Conservation (phyloP, 768 basidiomycete species). For the Boletus reticulatus region DNA sequence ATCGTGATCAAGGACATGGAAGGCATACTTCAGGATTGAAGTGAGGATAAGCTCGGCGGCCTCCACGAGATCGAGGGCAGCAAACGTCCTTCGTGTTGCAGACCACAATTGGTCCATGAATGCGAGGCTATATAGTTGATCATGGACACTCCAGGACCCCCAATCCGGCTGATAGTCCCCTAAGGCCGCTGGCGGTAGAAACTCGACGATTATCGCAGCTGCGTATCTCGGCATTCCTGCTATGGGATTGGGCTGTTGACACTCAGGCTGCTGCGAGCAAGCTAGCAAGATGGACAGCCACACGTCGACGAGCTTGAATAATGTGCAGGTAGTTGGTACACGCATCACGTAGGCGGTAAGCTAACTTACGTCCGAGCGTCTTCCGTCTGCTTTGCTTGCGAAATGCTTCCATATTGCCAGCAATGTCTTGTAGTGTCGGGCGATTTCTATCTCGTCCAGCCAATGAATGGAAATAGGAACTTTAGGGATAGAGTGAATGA, state of each 20-base stretch:
- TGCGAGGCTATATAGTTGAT: slow-evolving; percentile 39
- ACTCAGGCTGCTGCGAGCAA: slow-evolving; percentile 43
- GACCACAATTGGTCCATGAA: slow-evolving; percentile 50
- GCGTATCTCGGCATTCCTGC: slow-evolving; percentile 35
- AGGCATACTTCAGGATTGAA: slow-evolving; percentile 43
- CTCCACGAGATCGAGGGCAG: slow-evolving; percentile 37
- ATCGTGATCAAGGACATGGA: slow-evolving; percentile 36
- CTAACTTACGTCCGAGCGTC: slow-evolving; percentile 26
- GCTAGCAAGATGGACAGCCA: slow-evolving; percentile 61
- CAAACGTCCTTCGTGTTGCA: slow-evolving; percentile 48
- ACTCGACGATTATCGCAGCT: slow-evolving; percentile 35
- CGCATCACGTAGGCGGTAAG: not conserved
- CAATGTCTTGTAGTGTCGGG: slow-evolving; percentile 38
- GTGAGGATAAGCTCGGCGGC: slow-evolving; percentile 47
- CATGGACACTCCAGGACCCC: slow-evolving; percentile 21
- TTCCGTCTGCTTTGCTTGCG: slow-evolving; percentile 17
- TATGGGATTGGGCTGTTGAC: slow-evolving; percentile 33
- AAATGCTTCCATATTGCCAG: slow-evolving; percentile 37
- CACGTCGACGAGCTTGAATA: slow-evolving; percentile 36
- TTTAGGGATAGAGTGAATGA: slow-evolving; percentile 26
- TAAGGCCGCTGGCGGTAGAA: slow-evolving; percentile 27
- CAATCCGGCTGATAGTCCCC: slow-evolving; percentile 12
- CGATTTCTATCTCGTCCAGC: slow-evolving; percentile 40
- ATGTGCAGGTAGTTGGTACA: slow-evolving; percentile 3
- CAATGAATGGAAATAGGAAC: slow-evolving; percentile 29